Conservation (phyloP, 23 red algal species). For the Gracilaria domingensis region DNA sequence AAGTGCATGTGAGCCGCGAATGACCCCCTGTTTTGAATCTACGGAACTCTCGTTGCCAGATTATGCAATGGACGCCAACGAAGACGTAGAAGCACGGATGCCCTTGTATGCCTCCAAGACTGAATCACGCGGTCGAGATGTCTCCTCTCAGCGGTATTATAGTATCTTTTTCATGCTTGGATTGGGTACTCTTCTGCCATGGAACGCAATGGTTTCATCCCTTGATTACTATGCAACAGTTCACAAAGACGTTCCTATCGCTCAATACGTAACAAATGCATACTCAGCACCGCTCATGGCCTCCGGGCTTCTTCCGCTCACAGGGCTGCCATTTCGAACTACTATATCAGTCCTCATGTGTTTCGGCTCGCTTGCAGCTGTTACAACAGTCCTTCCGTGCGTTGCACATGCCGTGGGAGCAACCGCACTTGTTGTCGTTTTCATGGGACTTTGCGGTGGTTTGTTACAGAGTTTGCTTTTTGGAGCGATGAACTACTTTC, state of each 20-base stretch:
- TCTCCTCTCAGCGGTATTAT: background rate
- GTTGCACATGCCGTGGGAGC: background rate
- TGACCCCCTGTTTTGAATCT: background rate
- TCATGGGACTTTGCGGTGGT: slow-evolving; percentile 40
- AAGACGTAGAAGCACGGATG: background rate
- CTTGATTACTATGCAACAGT: slow-evolving; percentile 46
- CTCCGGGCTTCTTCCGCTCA: slow-evolving; percentile 34
- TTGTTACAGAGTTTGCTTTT: slow-evolving; percentile 57
- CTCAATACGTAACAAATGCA: slow-evolving; percentile 59
- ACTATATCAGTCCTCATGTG: slow-evolving; percentile 1
- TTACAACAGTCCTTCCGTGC: slow-evolving; percentile 18
- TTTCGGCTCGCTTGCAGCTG: slow-evolving; percentile 7
- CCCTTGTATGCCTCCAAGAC: slow-evolving; percentile 17
- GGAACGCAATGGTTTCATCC: slow-evolving; percentile 44
- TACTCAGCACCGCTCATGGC: slow-evolving; percentile 51
- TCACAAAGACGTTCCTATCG: slow-evolving; percentile 14
- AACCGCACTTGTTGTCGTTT: slow-evolving; percentile 1
- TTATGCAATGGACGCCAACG: background rate
- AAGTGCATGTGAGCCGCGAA: background rate
- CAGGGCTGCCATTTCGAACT: slow-evolving; percentile 3
- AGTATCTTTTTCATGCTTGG: slow-evolving; percentile 59
- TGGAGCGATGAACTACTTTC: slow-evolving; percentile 27
- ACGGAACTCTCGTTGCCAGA: background rate
- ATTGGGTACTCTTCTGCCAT: slow-evolving; percentile 47
- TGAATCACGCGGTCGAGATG: too few relatives aligned